phyloP scores from a whole-genome alignment of 2,329 filamentous ascomycete species.

The Fusarium proliferatum region DNA sequence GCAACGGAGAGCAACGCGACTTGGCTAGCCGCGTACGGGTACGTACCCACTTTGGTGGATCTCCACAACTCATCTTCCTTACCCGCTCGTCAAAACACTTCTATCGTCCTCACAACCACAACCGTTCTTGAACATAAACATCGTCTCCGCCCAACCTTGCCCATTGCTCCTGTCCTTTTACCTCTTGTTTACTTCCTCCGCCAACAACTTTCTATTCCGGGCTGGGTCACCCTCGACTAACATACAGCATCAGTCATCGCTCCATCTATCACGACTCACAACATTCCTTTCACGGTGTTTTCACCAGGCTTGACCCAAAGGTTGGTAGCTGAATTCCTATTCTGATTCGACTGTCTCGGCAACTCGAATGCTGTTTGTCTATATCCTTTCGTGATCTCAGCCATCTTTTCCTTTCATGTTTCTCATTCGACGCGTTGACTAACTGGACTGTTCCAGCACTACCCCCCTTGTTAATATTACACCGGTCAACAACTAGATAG shows the following conservation, averaged over 20 bases:
- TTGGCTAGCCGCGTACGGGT: constrained; percentile 46
- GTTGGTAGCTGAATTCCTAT: constrained; percentile 48
- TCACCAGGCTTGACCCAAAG: constrained; percentile 50
- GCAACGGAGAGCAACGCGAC: constrained; percentile 50
- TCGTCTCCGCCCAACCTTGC: constrained; percentile 44
- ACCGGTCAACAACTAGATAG: constrained; percentile 40
- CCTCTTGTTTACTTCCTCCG: constrained; percentile 41
- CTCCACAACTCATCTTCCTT: constrained; percentile 45
- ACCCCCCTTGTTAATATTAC: constrained; percentile 35
- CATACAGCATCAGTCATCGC: constrained; percentile 43
- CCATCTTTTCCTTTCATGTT: constrained; percentile 21
- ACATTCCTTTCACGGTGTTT: constrained; percentile 53
- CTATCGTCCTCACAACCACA: constrained; percentile 49
- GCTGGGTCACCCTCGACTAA: constrained; percentile 43
- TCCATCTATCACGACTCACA: constrained; percentile 46
- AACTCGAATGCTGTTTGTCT: constrained; percentile 16
- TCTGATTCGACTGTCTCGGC: constrained; percentile 48
- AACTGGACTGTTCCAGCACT: constrained; percentile 30
- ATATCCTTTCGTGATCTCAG: constrained; percentile 8
- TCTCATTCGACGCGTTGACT: constrained; percentile 43
- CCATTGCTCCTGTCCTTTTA: constrained; percentile 41
- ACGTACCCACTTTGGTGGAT: constrained; percentile 46
- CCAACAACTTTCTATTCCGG: constrained; percentile 26
- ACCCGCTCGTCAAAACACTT: constrained; percentile 53
- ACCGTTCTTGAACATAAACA: constrained; percentile 50